Conservation (phyloP, 306 rosid genomes). For the Geum urbanum region DNA sequence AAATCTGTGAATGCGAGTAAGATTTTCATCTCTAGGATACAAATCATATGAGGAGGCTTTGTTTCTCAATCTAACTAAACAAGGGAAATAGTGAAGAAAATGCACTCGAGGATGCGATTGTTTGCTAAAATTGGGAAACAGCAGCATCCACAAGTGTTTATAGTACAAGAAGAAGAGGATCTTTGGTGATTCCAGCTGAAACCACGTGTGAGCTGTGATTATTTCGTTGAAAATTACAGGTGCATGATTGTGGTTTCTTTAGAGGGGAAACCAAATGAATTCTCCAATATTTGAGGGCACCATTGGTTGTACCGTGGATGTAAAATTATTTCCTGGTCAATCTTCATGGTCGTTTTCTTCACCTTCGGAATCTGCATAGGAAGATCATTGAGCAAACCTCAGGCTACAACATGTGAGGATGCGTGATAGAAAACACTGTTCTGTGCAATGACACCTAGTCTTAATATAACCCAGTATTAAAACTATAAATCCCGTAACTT, state of each 20-base stretch:
- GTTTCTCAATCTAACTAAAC: not conserved
- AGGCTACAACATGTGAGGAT: not conserved
- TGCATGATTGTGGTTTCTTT: constrained; percentile 5
- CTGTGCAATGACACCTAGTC: not conserved
- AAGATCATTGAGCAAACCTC: not conserved
- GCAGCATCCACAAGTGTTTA: constrained; percentile 1
- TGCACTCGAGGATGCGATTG: not conserved
- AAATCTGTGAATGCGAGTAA: constrained; percentile 1
- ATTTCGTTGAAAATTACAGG: not conserved
- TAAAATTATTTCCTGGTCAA: constrained; percentile 35
- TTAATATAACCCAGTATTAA: not conserved
- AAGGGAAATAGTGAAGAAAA: not conserved
- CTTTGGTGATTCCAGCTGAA: constrained; percentile 1
- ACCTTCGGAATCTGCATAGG: constrained; percentile 74
- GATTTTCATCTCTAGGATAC: constrained; percentile 14
- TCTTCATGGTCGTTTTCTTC: constrained; percentile 92
- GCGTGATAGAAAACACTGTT: not conserved
- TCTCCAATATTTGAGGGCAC: constrained; percentile 25
- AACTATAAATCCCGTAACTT: not conserved
- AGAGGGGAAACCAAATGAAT: constrained; percentile 8
- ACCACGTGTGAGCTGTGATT: not conserved
- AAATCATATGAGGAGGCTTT: constrained; percentile 3
- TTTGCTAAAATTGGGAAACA: not conserved
- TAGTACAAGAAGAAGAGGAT: not conserved
- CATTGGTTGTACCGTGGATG: constrained; percentile 19